A percentile compares a stretch with the other conserved stretches of the same genome.
Evolutionary conservation across 208 protist species (phyloP).

Genomic region (Leishmania braziliensis): DNA sequence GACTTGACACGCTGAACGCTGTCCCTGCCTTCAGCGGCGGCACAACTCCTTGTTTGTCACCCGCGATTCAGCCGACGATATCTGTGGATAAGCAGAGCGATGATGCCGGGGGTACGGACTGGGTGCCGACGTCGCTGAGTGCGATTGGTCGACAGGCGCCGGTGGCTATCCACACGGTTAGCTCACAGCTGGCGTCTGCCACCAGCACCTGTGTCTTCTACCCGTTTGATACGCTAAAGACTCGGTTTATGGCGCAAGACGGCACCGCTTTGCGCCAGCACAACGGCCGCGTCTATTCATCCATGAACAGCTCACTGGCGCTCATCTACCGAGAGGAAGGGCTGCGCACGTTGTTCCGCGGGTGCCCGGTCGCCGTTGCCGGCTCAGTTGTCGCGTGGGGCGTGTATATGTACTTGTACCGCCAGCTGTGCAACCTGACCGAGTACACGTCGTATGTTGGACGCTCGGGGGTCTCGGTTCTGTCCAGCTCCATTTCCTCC

Average conservation of each 20-base stretch:
- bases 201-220: constrained; percentile 79
- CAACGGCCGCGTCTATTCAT: constrained; percentile 60
- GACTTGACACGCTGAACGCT: not conserved
- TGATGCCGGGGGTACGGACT: not conserved
- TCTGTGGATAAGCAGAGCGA: not conserved
- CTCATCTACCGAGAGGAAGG: constrained; percentile 55
- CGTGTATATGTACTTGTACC: constrained; percentile 75
- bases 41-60: not conserved
- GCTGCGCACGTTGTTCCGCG: constrained; percentile 50
- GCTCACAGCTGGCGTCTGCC: constrained; percentile 69
- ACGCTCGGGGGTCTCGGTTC: constrained; percentile 45
- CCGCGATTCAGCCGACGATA: constrained; percentile 3
- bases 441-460: constrained; percentile 49
- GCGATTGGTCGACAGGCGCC: constrained; percentile 50
- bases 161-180: constrained; percentile 55
- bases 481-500: constrained; percentile 49
- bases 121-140: constrained; percentile 21
- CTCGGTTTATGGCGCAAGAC: constrained; percentile 82
- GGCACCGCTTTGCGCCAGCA: constrained; percentile 52
- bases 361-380: constrained; percentile 45
- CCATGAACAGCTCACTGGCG: constrained; percentile 35
- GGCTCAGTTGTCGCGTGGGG: constrained; percentile 60
- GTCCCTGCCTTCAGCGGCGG: not conserved
- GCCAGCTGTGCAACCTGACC: constrained; percentile 54
- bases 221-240: constrained; percentile 92